Evolutionary conservation across 2,329 filamentous ascomycete genomes (phyloP), one percentile per base, ranked within the genome.

Genomic region (Septoria petroselini): DNA sequence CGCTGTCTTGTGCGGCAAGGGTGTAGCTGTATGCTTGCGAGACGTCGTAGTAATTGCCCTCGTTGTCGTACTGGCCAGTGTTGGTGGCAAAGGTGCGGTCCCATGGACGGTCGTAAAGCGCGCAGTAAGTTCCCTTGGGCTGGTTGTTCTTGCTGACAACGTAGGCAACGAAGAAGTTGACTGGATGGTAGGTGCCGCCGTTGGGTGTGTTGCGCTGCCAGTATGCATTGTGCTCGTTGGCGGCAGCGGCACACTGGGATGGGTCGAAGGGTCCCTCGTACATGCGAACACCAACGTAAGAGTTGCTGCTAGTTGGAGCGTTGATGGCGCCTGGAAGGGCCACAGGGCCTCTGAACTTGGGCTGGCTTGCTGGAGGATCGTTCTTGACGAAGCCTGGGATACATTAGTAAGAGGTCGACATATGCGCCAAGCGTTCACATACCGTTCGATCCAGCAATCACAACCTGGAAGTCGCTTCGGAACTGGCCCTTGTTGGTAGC

Each of bases 371-470:
- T 2, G 58, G 59, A 17, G 53, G 40, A 30, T 55, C 50, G 23
- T 52, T 46, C 38, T 59, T 59, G 48, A 55, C 57, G 58, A 59
- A 63, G 5, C 70, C 71, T 50, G n/a, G 11, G 4, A 41, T 7
- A 12, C 29, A 14, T 41, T 17, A 27, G 19, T 30, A 11, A 12
- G 14, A 34, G 38, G 14, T 23, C 8, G 8, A 23, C 8, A 35
- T 18, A 6, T 35, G 19, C 4, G 17, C 7, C 18, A 27, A 21
- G 23, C 18, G 12, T 46, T 6, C 4, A 30, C 30, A 14, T 30
- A 50, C 47, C 72, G 47, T 75, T 73, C 31, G 68, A 72, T n/a
- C 68, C 72, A 17, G 71, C 65, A 37, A 74, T 70, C 27, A 70
- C 65, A 30, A 73, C 67, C 7, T 65, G 58, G 67, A 74, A 65